A percentile compares a stretch with the other conserved stretches of the same genome.
phyloP scores from a whole-genome alignment of 805 yeast species.

The Torulaspora indica region DNA sequence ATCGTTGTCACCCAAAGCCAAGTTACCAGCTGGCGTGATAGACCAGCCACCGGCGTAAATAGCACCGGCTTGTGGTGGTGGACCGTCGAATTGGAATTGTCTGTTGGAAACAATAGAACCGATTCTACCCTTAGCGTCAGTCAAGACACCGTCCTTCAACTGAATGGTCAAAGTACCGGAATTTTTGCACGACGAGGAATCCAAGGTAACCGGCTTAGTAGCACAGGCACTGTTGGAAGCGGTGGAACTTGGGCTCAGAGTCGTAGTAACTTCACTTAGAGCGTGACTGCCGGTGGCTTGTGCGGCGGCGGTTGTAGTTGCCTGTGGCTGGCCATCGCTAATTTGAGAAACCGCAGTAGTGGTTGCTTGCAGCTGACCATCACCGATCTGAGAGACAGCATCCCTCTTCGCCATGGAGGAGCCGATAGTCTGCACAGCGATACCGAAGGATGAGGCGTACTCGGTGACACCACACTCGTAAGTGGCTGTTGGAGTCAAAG shows the following conservation, averaged over 20 bases:
- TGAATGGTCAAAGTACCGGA: constrained; percentile 46
- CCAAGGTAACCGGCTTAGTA: constrained; percentile 29
- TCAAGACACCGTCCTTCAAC: constrained; percentile 47
- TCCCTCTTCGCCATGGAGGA: constrained; percentile 37
- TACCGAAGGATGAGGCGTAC: constrained; percentile 57
- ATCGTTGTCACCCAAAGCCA: constrained; percentile 54
- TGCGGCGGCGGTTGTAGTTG: constrained; percentile 31
- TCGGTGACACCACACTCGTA: constrained; percentile 54
- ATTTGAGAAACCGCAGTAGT: constrained; percentile 28
- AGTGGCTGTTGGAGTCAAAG: constrained; percentile 60
- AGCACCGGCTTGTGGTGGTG: constrained; percentile 71
- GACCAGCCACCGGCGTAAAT: constrained; percentile 63
- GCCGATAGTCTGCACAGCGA: constrained; percentile 53
- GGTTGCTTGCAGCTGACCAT: constrained; percentile 40
- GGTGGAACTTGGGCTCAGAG: constrained; percentile 26
- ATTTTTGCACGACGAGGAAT: constrained; percentile 30
- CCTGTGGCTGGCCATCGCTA: constrained; percentile 55
- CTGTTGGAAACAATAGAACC: constrained; percentile 71
- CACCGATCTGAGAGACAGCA: constrained; percentile 42
- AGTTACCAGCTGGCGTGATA: constrained; percentile 48
- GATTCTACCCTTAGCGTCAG: constrained; percentile 55
- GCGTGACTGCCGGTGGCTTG: too few species aligned
- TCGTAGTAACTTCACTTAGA: constrained; percentile 25
- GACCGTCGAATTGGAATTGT: constrained; percentile 76
- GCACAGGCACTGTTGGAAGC: constrained; percentile 25